Conservation (phyloP, 129 eudicot genomes). For the Flaveria trinervia region DNA sequence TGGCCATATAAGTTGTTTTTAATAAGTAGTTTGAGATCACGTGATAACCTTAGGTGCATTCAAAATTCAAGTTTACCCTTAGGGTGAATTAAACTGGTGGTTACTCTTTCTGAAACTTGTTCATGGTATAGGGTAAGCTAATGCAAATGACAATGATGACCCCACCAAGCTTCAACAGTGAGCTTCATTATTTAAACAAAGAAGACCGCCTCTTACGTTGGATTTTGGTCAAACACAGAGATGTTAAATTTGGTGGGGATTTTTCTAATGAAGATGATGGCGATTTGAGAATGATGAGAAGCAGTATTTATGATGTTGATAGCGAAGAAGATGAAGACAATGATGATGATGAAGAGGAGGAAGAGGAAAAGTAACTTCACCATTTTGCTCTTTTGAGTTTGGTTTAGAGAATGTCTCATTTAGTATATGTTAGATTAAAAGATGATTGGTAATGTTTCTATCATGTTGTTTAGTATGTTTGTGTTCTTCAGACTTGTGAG, state of each 20-base stretch:
- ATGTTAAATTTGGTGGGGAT: slow-evolving; percentile 49
- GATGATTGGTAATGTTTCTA: slow-evolving; percentile 1
- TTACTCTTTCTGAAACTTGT: not conserved
- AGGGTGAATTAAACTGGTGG: not conserved
- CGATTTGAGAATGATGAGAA: slow-evolving; percentile 48
- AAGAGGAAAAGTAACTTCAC: slow-evolving; percentile 28
- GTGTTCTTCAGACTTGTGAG: not conserved
- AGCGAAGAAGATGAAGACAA: slow-evolving; percentile 37
- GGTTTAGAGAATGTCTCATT: slow-evolving; percentile 6
- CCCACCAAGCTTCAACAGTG: slow-evolving; percentile 83
- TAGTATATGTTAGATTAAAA: not conserved
- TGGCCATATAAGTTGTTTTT: not conserved
- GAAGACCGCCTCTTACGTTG: slow-evolving; percentile 92
- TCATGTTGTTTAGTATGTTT: slow-evolving; percentile 13
- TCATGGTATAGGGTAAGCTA: slow-evolving; percentile 64
- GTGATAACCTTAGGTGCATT: not conserved
- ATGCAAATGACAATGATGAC: slow-evolving; percentile 98
- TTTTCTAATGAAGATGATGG: slow-evolving; percentile 36
- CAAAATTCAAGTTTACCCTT: not conserved
- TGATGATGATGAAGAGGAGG: slow-evolving; percentile 51
- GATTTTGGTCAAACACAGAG: slow-evolving; percentile 85
- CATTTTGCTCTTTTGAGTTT: slow-evolving; percentile 7
- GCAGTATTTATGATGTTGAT: slow-evolving; percentile 36
- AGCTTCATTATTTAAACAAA: slow-evolving; percentile 84
- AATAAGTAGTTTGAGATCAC: not conserved